Conservation (phyloP, 2,329 filamentous ascomycete species). For the Lachnellula willkommii region DNA sequence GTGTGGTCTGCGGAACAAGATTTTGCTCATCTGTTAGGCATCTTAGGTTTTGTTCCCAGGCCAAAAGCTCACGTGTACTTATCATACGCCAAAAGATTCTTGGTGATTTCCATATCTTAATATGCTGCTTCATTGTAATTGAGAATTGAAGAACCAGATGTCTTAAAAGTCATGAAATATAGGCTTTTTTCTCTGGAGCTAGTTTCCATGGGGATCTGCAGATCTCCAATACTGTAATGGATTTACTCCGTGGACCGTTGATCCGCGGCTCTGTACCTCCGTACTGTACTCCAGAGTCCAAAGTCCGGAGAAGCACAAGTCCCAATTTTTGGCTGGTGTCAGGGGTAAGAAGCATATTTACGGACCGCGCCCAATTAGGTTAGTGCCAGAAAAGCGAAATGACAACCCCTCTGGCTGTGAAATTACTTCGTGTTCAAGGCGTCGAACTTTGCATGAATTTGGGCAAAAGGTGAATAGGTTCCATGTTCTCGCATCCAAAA, state of each 20-base stretch:
- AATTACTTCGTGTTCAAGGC: not conserved
- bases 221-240: not conserved
- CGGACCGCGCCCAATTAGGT: not conserved
- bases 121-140: not conserved
- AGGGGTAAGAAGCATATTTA: slow-evolving; percentile 2
- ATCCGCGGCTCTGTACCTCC: not conserved
- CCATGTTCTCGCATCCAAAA: not conserved
- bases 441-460: not conserved
- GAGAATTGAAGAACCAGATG: not conserved
- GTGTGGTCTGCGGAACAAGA: slow-evolving; percentile 3
- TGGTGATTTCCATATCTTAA: slow-evolving; percentile 1
- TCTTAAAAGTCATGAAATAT: too few species aligned
- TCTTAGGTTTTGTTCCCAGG: not conserved
- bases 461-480: not conserved
- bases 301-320: not conserved
- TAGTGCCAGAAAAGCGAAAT: not conserved
- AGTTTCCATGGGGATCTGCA: not conserved
- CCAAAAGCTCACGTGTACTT: slow-evolving; percentile 6
- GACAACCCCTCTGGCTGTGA: not conserved
- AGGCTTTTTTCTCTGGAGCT: not conserved
- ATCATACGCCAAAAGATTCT: slow-evolving; percentile 4
- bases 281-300: not conserved
- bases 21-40: slow-evolving; percentile 3
- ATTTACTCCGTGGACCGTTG: too few species aligned
- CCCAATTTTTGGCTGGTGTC: not conserved